Base-by-base conservation (phyloP, 306 rosid species). In the Gleditsia sinensis region DNA sequence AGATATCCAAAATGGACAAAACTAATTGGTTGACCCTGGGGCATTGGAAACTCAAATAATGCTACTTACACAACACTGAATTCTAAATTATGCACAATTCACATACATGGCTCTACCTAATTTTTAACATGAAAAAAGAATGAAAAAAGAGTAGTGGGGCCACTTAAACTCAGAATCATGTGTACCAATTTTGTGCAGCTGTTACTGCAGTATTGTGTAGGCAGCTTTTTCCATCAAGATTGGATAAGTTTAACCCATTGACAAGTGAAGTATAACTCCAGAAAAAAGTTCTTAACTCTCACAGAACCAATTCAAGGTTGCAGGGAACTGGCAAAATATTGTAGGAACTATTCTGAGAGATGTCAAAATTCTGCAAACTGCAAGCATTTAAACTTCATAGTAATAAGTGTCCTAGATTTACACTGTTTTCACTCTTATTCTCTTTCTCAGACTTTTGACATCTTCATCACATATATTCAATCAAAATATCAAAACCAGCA, bases 401-500 rank as follows among this genome's bases (percentile, higher is more conserved):
- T 51, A 2, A 48, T 13, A 57, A 27, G 12, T 69, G 43, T n/a
- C 77, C 34, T 17, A 75, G 55, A 76, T 71, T 65, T 51, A 21
- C 74, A 71, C 21, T 55, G 19, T 60, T 73, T 51, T 32, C 0
- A 39, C 45, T 12, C 24, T 48, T 70, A 54, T 17, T 19, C 71
- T 32, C 28, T 69, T 45, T 25, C 36, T 50, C 79, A 24, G 34
- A 58, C 8, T 57, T 64, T 65, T 24, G 7, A 65, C 19, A 70
- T 25, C 34, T 45, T 32, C 57, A 62, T 20, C 61, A 57, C 58
- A 33, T 12, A 10, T 37, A 56, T 21, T 54, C 17, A 3, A 46
- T 32, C 32, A 74, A 57, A 64, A 75, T 9, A 54, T 23, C 39
- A 74, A 49, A 55, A 69, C 42, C 39, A 63, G 53, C 55, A 36